These are phyloP conservation scores for Leishmania lainsoni DNA, from an alignment of 208 protist genomes.

Conservation along the genomic window DNA sequence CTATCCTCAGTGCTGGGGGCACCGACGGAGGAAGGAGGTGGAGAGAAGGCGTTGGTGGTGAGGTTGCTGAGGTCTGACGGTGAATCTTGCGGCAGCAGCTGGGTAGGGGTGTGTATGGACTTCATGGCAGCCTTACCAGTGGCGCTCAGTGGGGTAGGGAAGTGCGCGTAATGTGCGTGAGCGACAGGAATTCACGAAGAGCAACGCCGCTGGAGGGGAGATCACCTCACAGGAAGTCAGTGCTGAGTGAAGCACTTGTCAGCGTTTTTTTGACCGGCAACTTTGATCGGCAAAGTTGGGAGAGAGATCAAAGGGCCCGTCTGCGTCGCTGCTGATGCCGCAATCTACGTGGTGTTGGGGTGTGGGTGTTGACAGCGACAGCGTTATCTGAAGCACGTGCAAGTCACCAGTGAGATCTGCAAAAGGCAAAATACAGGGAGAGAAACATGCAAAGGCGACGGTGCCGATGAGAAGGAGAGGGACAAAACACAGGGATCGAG, in stretches of 20 bases:
- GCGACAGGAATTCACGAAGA: neutral
- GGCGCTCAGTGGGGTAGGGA: slow-evolving; percentile 3
- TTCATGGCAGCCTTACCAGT: neutral
- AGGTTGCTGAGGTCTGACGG: neutral
- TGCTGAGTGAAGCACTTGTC: slow-evolving; percentile 8
- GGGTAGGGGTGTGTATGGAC: neutral
- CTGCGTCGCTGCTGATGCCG: slow-evolving; percentile 4
- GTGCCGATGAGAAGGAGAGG: no score
- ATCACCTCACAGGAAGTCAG: slow-evolving; percentile 8
- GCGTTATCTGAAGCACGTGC: neutral
- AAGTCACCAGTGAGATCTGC: neutral
- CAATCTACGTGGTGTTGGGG: neutral
- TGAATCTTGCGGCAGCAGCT: neutral
- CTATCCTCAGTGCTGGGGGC: neutral
- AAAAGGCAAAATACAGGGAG: neutral
- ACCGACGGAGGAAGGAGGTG: neutral
- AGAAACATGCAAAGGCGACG: neutral
- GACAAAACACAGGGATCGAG: neutral
- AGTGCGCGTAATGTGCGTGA: neutral
- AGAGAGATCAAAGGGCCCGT: neutral
- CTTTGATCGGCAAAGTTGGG: slow-evolving; percentile 1
- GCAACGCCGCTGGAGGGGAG: slow-evolving; percentile 12
- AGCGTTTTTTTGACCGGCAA: neutral
- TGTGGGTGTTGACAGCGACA: neutral
- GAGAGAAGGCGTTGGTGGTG: neutral